Evolutionary conservation across 768 basidiomycete species (phyloP), one percentile per base, ranked within the genome.

Genomic region (Amanita exitialis): DNA sequence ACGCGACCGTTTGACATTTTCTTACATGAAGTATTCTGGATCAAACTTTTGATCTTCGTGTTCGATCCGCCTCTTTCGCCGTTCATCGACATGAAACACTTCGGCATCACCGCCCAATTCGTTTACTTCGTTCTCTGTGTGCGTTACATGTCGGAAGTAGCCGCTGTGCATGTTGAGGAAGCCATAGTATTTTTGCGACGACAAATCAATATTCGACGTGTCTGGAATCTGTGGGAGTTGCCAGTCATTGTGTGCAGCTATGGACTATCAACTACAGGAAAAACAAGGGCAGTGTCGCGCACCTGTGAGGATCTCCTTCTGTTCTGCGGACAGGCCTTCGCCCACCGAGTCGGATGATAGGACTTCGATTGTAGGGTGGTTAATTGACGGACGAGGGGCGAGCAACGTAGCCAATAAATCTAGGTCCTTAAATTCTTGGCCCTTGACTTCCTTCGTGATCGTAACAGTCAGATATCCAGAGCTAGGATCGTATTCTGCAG

Each of bases 181-280:
- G 4, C 90, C 90, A 56, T 93, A 93, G 8, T 66, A 74, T 43
- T 71, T 76, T 51, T 72, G 68, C 6, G 64, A 44, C 9, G 72
- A 71, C 1, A 71, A 62, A 36, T 73, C 68, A 25, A 79, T 52
- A 6, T 60, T 58, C 10, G 71, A 61, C 27, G 67, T 60, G 43
- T 72, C 69, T 21, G 82, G 72, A 13, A 83, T 57, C 18, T 90
- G 90, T 8, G 82, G 80, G 32, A 89, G 54, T 57, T 80, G 81
- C 90, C 90, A 92, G 59, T 86, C 84, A 56, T 87, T 83, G 58
- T 80, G 70, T 36, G 80, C 82, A 20, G 87, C 90, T 92, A 64
- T 42, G 42, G 56, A 27, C 56, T 7, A 43, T 47, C 47, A 51
- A 20, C 21, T 3, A 38, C 38, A 25, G 7, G 25, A 34, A 42